Evolutionary conservation across 768 basidiomycete genomes (phyloP).

Genomic region (Boletus sp.): DNA sequence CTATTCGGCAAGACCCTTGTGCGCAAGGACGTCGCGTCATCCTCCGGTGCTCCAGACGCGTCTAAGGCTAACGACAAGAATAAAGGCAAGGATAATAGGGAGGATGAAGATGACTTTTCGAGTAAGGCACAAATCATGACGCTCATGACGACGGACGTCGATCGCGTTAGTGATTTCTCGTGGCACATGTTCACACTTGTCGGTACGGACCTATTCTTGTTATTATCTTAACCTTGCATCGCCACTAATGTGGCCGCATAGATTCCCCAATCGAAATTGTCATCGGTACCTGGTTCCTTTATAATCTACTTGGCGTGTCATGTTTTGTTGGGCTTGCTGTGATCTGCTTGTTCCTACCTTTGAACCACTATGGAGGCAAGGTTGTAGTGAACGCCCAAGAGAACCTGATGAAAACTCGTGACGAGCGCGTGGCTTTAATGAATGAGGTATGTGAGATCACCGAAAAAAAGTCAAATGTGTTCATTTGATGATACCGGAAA

Average conservation of each 20-base stretch:
- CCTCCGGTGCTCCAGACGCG: constrained; percentile 36
- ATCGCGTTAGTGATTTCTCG: constrained; percentile 81
- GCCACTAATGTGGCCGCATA: constrained; percentile 21
- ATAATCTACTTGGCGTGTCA: constrained; percentile 75
- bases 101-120: constrained; percentile 55
- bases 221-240: not conserved
- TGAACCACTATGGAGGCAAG: constrained; percentile 85
- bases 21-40: constrained; percentile 79
- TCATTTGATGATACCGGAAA: not conserved
- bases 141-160: constrained; percentile 93
- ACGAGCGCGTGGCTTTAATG: constrained; percentile 89
- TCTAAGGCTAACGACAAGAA: constrained; percentile 23
- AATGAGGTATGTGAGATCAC: constrained; percentile 55
- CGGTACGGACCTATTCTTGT: constrained; percentile 40
- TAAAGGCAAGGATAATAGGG: constrained; percentile 15
- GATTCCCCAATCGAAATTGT: constrained; percentile 78
- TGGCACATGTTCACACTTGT: constrained; percentile 77
- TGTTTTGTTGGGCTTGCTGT: constrained; percentile 77
- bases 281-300: constrained; percentile 74
- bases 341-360: constrained; percentile 66
- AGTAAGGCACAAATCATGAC: constrained; percentile 88
- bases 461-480: not conserved
- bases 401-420: constrained; percentile 87
- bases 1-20: constrained; percentile 85
- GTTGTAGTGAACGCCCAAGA: constrained; percentile 77